These are phyloP conservation scores for Annona squamosa DNA, from an alignment of 164 flowering plant species.

Conservation along the genomic window DNA sequence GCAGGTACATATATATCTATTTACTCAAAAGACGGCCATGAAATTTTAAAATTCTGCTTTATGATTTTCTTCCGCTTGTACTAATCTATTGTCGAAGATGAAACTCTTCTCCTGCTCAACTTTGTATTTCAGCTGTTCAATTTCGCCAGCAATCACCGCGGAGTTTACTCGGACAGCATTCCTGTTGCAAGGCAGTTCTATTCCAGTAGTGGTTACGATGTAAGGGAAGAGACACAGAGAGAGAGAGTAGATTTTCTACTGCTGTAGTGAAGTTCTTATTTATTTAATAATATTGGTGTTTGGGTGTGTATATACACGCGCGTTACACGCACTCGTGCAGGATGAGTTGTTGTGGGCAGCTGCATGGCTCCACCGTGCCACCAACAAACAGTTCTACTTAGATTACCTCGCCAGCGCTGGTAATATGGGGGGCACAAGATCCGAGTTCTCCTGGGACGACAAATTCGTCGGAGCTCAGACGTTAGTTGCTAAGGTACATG, in stretches of 20 bases:
- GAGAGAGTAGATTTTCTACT: not conserved
- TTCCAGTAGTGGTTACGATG: conserved; percentile 72
- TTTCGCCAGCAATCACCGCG: conserved; percentile 69
- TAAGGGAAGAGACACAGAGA: conserved; percentile 4
- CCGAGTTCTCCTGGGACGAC: conserved; percentile 51
- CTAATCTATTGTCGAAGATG: not conserved
- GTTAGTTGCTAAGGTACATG: conserved; percentile 33
- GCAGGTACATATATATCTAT: conserved; percentile 22
- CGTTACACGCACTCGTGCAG: conserved; percentile 20
- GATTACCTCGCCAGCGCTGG: conserved; percentile 13
- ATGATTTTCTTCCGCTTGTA: not conserved
- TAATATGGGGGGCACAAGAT: conserved; percentile 20
- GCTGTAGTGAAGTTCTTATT: not conserved
- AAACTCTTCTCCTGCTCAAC: not conserved
- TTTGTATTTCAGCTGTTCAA: conserved; percentile 29
- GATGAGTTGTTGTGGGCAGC: conserved; percentile 93
- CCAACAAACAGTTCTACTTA: conserved; percentile 21
- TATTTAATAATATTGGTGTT: not conserved
- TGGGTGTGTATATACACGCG: not conserved
- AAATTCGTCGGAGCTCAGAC: conserved; percentile 47
- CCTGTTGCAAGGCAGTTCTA: conserved; percentile 59
- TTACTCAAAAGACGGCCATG: not conserved
- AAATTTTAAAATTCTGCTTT: too few relatives aligned
- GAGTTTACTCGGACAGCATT: conserved; percentile 69
- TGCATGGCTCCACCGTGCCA: conserved; percentile 49